Evolutionary conservation across 768 basidiomycete species (phyloP).

Genomic region (Galerina sulciceps): DNA sequence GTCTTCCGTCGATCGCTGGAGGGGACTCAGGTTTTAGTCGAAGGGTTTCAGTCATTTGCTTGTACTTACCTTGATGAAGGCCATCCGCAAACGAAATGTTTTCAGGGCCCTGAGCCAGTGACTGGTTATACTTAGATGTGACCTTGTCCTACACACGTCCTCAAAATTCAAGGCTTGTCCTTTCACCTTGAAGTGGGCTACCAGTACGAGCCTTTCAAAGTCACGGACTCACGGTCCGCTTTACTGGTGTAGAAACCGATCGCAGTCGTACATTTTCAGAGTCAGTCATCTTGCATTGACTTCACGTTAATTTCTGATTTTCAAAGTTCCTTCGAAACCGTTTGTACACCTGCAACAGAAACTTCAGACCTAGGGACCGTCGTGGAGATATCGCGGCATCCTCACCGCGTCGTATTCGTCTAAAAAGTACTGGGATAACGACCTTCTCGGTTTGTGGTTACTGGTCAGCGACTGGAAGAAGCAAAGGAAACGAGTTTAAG

Average conservation of each 20-base stretch:
- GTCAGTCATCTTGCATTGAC: constrained; percentile 6
- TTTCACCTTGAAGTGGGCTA: constrained; percentile 74
- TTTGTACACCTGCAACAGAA: constrained; percentile 52
- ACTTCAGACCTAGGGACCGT: background rate
- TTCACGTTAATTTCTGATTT: constrained; percentile 39
- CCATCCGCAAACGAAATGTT: constrained; percentile 57
- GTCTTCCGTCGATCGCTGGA: background rate
- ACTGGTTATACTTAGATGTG: constrained; percentile 59
- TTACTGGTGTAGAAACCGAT: constrained; percentile 59
- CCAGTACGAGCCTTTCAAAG: constrained; percentile 54
- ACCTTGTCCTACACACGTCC: constrained; percentile 57
- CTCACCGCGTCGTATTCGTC: constrained; percentile 66
- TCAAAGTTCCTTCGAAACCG: constrained; percentile 73
- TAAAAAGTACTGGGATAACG: constrained; percentile 63
- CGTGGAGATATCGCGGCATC: background rate
- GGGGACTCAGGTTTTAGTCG: background rate
- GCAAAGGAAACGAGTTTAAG: constrained; percentile 52
- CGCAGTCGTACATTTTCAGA: constrained; percentile 12
- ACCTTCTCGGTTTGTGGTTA: constrained; percentile 59
- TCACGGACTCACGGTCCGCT: no score
- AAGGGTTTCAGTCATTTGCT: background rate
- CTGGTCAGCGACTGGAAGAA: constrained; percentile 60
- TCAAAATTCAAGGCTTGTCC: constrained; percentile 28
- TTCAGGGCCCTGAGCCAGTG: constrained; percentile 69
- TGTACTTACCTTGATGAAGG: constrained; percentile 60